Conservation (phyloP, 371 early-diverging fungal species). For the Nematocida sp. region DNA sequence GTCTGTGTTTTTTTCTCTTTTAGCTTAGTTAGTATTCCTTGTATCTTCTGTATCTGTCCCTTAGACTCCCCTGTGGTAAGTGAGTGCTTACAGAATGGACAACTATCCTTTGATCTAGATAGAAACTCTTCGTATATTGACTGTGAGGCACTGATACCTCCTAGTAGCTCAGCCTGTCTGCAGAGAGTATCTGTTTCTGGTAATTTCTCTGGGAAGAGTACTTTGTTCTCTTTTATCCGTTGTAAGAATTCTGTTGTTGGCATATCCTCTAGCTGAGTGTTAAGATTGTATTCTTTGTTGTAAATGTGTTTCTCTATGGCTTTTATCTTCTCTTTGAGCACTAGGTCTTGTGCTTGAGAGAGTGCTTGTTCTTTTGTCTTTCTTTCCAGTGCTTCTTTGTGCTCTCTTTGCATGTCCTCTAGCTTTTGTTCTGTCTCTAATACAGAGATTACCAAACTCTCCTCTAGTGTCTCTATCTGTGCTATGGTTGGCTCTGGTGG, state of each 20-base stretch:
- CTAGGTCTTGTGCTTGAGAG: background rate
- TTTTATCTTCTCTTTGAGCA: slow-evolving; percentile 9
- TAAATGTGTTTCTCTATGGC: slow-evolving; percentile 27
- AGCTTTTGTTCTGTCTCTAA: slow-evolving; percentile 15
- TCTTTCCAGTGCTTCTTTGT: slow-evolving; percentile 22
- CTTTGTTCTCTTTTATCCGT: slow-evolving; percentile 2
- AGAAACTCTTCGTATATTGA: slow-evolving; percentile 34
- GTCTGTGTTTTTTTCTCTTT: background rate
- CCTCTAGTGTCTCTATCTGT: background rate
- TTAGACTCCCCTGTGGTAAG: slow-evolving; percentile 26
- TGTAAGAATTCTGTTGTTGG: slow-evolving; percentile 18
- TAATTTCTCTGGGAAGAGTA: background rate
- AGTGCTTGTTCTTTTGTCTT: slow-evolving; percentile 27
- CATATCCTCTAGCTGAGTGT: background rate
- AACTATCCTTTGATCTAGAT: slow-evolving; percentile 6
- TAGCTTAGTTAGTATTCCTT: slow-evolving; percentile 11
- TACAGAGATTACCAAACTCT: slow-evolving; percentile 13
- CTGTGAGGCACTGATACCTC: slow-evolving; percentile 27
- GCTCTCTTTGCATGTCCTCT: background rate
- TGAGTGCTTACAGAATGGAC: slow-evolving; percentile 40
- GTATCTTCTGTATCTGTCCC: slow-evolving; percentile 37
- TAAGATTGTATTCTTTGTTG: slow-evolving; percentile 2
- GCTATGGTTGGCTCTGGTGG: slow-evolving; percentile 5
- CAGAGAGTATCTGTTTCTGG: background rate
- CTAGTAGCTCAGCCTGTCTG: slow-evolving; percentile 10